Percentiles rank a stretch among this genome's conserved stretches.
Conservation (phyloP, 2,329 filamentous ascomycete genomes). For the Cordyceps fumosorosea region DNA sequence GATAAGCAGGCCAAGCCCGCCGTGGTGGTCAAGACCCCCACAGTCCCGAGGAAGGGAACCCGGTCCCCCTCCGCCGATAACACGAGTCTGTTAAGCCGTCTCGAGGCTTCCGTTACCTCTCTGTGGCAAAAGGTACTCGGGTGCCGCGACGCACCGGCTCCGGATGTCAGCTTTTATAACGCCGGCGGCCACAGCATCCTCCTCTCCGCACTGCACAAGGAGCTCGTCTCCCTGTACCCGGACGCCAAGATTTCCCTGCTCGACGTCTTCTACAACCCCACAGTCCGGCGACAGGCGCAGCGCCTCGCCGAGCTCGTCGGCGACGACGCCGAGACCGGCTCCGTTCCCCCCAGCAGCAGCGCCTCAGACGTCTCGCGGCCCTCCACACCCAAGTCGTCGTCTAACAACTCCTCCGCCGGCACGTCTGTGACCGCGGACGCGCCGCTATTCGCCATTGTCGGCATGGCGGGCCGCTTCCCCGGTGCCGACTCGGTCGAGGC, state of each 20-base stretch:
- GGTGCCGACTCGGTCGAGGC: constrained; percentile 20
- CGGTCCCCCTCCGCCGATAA: neutral
- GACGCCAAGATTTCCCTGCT: neutral
- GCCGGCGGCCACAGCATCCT: constrained; percentile 9
- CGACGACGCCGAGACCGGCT: neutral
- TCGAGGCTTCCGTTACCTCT: neutral
- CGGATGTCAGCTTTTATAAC: neutral
- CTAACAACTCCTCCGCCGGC: neutral
- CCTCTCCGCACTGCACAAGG: neutral
- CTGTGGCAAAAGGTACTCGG: neutral
- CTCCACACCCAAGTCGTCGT: neutral
- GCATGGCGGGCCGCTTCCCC: constrained; percentile 36
- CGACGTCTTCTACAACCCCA: constrained; percentile 2
- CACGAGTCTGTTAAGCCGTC: neutral
- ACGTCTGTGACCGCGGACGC: neutral
- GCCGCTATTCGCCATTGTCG: constrained; percentile 35
- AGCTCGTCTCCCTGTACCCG: neutral
- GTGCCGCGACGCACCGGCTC: neutral
- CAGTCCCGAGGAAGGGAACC: neutral
- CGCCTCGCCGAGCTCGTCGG: neutral
- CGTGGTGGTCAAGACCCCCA: neutral
- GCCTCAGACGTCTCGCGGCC: neutral
- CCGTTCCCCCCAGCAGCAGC: neutral
- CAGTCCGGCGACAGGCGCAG: neutral
- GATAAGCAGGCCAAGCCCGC: neutral